phyloP scores from a whole-genome alignment of 1,139 yeast species.

The Sugiyamaella sp. region DNA sequence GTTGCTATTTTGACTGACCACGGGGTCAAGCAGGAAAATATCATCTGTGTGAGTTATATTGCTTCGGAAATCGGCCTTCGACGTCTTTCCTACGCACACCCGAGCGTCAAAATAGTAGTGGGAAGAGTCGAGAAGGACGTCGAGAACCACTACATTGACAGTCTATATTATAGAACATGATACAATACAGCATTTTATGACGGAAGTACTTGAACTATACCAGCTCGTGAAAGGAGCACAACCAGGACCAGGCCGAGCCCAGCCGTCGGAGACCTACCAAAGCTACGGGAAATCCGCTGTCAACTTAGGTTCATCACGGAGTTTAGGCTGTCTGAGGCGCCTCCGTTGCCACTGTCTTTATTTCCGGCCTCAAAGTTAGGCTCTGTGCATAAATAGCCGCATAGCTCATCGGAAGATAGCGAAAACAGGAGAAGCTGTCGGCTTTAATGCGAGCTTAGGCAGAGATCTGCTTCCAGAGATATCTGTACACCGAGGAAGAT shows the following conservation, averaged over 20 bases:
- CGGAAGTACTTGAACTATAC: too few relatives aligned
- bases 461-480: background rate
- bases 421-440: too few relatives aligned
- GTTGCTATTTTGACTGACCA: constrained; percentile 85
- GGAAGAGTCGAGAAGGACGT: constrained; percentile 55
- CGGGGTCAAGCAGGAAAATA: constrained; percentile 62
- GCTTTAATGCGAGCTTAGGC: background rate
- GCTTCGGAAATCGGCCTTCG: constrained; percentile 85
- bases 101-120: constrained; percentile 64
- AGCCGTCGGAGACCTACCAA: too few relatives aligned
- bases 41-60: constrained; percentile 68
- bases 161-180: constrained; percentile 75
- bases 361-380: too few relatives aligned
- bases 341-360: too few relatives aligned
- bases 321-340: too few relatives aligned
- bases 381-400: too few relatives aligned
- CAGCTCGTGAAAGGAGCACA: too few relatives aligned
- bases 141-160: constrained; percentile 67
- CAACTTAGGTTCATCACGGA: too few relatives aligned
- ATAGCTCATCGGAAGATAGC: background rate
- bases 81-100: constrained; percentile 74
- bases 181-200: too few relatives aligned
- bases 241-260: too few relatives aligned
- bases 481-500: background rate
- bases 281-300: too few relatives aligned